These are phyloP conservation scores for Farysia itapuensis DNA, from an alignment of 1,284 basidiomycete genomes.

Conservation along the genomic window DNA sequence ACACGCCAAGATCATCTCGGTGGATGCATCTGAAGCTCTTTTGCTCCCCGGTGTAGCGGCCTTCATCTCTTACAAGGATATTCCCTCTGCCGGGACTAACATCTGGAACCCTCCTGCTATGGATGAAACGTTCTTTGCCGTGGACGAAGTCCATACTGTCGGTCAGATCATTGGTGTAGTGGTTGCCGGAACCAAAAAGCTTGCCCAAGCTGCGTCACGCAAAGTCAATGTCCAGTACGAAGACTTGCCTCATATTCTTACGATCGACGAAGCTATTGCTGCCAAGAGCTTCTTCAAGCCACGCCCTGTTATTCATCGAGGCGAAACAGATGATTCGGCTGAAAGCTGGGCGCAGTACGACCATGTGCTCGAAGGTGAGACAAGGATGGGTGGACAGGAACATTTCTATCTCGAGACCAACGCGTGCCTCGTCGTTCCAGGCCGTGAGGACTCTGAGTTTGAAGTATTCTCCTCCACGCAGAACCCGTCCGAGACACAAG, in stretches of 20 bases:
- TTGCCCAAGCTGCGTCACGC: slow-evolving; percentile 58
- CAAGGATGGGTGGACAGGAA: slow-evolving; percentile 58
- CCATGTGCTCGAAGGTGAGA: slow-evolving; percentile 52
- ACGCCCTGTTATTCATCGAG: slow-evolving; percentile 43
- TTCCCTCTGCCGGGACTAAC: slow-evolving; percentile 56
- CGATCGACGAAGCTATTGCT: slow-evolving; percentile 59
- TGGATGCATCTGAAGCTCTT: slow-evolving; percentile 56
- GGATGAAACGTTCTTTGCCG: slow-evolving; percentile 60
- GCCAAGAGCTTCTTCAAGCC: slow-evolving; percentile 46
- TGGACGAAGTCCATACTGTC: slow-evolving; percentile 55
- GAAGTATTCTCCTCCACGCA: slow-evolving; percentile 60
- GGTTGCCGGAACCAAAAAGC: slow-evolving; percentile 57
- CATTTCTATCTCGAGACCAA: slow-evolving; percentile 59
- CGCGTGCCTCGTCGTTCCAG: slow-evolving; percentile 58
- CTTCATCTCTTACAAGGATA: slow-evolving; percentile 54
- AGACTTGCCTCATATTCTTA: slow-evolving; percentile 57
- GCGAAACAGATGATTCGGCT: slow-evolving; percentile 34
- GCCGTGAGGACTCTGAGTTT: slow-evolving; percentile 59
- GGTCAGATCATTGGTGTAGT: slow-evolving; percentile 59
- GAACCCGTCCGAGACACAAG: slow-evolving; percentile 59
- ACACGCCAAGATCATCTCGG: slow-evolving; percentile 56
- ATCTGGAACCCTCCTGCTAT: slow-evolving; percentile 58
- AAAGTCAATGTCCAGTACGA: slow-evolving; percentile 60
- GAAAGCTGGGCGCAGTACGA: slow-evolving; percentile 40
- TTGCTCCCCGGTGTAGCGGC: slow-evolving; percentile 55